Percentiles rank a stretch among this genome's conserved stretches.
Evolutionary conservation across 2,329 filamentous ascomycete species (phyloP).

Genomic region (Nigrospora osmanthi): DNA sequence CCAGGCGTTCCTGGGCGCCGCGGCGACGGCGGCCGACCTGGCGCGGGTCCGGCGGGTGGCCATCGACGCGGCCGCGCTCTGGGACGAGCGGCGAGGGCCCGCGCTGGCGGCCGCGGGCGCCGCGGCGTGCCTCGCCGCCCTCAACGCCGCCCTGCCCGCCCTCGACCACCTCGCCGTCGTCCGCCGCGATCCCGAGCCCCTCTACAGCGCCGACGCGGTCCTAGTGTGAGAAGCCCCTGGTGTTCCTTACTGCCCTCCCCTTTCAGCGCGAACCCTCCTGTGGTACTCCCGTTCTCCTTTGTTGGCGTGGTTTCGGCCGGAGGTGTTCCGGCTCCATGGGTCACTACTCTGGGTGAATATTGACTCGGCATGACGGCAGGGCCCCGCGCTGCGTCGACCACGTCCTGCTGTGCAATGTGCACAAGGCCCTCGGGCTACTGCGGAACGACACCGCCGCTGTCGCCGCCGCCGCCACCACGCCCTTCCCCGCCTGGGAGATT

Average conservation of each 20-base stretch:
- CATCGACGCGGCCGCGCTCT: slow-evolving; percentile 35
- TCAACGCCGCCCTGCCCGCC: slow-evolving; percentile 21
- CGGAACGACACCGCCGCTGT: no score
- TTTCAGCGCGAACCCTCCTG: no score
- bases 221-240: slow-evolving; percentile 8
- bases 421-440: neutral
- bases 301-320: no score
- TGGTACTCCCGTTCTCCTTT: no score
- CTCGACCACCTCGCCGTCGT: slow-evolving; percentile 37
- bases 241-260: no score
- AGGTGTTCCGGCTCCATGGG: no score
- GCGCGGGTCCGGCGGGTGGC: slow-evolving; percentile 32
- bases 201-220: slow-evolving; percentile 17
- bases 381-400: no score
- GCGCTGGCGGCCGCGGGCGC: neutral
- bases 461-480: no score
- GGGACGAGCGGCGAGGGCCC: slow-evolving; percentile 5
- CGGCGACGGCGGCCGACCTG: slow-evolving; percentile 36
- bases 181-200: slow-evolving; percentile 27
- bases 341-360: no score
- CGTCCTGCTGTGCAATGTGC: no score
- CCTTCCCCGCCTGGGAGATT: no score
- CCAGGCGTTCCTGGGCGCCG: slow-evolving; percentile 22
- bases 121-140: neutral
- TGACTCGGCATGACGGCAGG: no score